phyloP scores from a whole-genome alignment of 1,284 basidiomycete species.

The Boletus subluridellus region DNA sequence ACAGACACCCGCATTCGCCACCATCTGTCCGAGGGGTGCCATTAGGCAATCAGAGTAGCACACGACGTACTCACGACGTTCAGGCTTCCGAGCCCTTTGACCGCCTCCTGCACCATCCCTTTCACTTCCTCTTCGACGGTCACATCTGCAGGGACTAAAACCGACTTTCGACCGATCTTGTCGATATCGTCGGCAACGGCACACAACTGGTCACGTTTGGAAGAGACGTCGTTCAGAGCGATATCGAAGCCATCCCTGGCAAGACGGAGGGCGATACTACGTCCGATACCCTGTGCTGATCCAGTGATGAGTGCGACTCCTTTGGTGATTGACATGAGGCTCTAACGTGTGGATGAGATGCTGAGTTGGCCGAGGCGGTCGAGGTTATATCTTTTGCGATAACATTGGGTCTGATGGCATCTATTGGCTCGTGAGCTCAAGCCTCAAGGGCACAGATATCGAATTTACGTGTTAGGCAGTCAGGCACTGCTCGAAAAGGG shows the following conservation, averaged over 20 bases:
- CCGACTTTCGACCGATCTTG: not conserved
- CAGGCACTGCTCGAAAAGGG: too few relatives aligned
- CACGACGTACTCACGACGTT: not conserved
- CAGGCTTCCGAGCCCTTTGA: not conserved
- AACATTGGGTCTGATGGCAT: too few relatives aligned
- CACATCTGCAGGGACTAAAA: too few relatives aligned
- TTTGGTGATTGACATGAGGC: not conserved
- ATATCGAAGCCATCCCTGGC: not conserved
- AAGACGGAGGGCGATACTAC: not conserved
- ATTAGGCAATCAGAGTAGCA: not conserved
- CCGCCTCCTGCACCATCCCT: not conserved
- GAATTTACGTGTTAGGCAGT: not conserved
- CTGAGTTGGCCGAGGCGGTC: not conserved
- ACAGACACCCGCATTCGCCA: not conserved
- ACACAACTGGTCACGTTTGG: not conserved
- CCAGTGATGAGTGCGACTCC: conserved; percentile 1
- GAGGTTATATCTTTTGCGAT: not conserved
- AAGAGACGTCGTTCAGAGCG: too few relatives aligned
- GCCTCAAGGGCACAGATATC: not conserved
- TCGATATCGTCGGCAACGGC: not conserved
- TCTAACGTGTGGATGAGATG: not conserved
- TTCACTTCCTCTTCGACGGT: not conserved
- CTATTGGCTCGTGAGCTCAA: not conserved
- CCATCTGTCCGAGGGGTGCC: not conserved
- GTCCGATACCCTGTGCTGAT: conserved; percentile 1